Conservation (phyloP, 176 grass and related monocot species). For the Ampelocalamus luodianensis region DNA sequence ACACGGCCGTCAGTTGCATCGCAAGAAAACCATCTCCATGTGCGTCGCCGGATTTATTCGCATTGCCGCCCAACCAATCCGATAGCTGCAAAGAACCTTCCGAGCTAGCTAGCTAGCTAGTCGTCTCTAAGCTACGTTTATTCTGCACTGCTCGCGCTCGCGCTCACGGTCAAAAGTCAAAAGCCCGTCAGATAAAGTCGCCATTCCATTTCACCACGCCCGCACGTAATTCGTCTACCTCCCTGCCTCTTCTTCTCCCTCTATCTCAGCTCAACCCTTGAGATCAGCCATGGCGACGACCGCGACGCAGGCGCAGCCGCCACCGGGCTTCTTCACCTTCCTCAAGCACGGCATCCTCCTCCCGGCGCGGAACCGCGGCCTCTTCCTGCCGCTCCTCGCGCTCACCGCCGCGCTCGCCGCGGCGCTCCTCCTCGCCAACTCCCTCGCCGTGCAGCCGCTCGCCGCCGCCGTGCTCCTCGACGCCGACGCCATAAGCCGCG, state of each 20-base stretch:
- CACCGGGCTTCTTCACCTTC: constrained; percentile 38
- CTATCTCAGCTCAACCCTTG: background rate
- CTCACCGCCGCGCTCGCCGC: constrained; percentile 40
- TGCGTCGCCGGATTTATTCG: background rate
- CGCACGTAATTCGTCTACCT: background rate
- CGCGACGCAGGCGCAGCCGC: background rate
- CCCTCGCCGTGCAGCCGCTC: constrained; percentile 52
- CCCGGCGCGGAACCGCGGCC: constrained; percentile 4
- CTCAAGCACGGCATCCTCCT: constrained; percentile 47
- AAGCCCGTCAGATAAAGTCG: background rate
- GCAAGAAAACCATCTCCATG: background rate
- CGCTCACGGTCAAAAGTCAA: background rate
- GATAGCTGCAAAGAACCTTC: background rate
- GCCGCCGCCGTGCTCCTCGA: constrained; percentile 32
- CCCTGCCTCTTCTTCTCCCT: background rate
- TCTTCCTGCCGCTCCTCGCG: constrained; percentile 48
- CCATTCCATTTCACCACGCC: background rate
- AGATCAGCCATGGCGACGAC: constrained; percentile 34
- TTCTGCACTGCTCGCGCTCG: background rate
- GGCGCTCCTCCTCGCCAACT: constrained; percentile 49
- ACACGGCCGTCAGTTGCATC: background rate
- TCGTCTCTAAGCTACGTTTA: background rate
- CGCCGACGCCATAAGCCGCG: constrained; percentile 32
- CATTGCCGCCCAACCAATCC: background rate
- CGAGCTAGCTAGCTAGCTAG: too few species aligned